Percentiles rank a stretch among this genome's conserved stretches.
Conservation (phyloP, 2,329 filamentous ascomycete species). For the Capronia coronata region DNA sequence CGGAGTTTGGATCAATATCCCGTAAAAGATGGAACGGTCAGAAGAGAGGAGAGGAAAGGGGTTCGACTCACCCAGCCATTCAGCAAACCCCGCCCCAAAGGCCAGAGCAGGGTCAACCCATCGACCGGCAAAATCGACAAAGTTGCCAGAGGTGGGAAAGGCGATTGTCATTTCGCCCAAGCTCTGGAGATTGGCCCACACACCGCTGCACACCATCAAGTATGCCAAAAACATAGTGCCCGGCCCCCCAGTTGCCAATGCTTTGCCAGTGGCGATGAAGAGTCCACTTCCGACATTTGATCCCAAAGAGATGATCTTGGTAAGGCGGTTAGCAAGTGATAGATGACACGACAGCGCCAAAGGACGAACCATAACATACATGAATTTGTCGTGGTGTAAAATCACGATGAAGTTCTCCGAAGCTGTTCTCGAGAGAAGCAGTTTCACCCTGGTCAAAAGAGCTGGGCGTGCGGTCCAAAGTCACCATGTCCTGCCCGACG, state of each 20-base stretch:
- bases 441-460: not conserved
- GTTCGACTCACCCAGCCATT: conserved; percentile 16
- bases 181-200: conserved; percentile 33
- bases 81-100: conserved; percentile 34
- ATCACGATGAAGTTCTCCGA: conserved; percentile 12
- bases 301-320: conserved; percentile 23
- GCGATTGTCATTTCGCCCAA: conserved; percentile 36
- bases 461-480: too few species aligned
- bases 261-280: conserved; percentile 34
- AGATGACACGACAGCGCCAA: not conserved
- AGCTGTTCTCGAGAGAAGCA: conserved; percentile 9
- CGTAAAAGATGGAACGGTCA: not conserved
- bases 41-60: too few species aligned
- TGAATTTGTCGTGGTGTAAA: conserved; percentile 17
- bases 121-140: conserved; percentile 37
- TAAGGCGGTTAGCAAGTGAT: not conserved
- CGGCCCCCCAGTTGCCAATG: conserved; percentile 30
- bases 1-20: not conserved
- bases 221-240: conserved; percentile 34
- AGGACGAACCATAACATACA: conserved; percentile 5
- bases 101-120: conserved; percentile 38
- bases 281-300: conserved; percentile 33
- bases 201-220: conserved; percentile 30
- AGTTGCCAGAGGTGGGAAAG: conserved; percentile 36
- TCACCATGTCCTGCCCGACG: too few species aligned